Conservation (phyloP, 2,329 filamentous ascomycete genomes). For the Ophiostoma populinum region DNA sequence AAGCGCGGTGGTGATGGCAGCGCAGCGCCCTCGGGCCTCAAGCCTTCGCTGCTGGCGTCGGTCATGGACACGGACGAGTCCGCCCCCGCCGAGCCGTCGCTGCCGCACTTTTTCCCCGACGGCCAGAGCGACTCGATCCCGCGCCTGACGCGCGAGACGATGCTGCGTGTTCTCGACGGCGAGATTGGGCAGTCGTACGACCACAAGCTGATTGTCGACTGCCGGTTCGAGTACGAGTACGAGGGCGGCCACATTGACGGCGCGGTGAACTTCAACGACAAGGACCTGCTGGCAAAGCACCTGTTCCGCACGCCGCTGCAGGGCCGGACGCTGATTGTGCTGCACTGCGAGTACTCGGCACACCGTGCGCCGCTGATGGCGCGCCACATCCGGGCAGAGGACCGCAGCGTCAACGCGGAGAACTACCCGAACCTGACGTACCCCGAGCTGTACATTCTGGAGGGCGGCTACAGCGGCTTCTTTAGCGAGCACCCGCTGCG, state of each 20-base stretch:
- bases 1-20: conserved; percentile 43
- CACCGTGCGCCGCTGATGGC: conserved; percentile 95
- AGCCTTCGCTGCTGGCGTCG: conserved; percentile 45
- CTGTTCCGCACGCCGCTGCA: conserved; percentile 55
- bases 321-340: conserved; percentile 65
- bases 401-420: conserved; percentile 71
- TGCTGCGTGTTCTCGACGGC: conserved; percentile 77
- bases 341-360: conserved; percentile 97
- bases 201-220: conserved; percentile 79
- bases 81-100: conserved; percentile 42
- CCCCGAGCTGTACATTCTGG: conserved; percentile 90
- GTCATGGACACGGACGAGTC: conserved; percentile 69
- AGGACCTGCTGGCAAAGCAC: conserved; percentile 64
- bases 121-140: conserved; percentile 75
- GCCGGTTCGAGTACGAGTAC: conserved; percentile 97
- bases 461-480: conserved; percentile 91
- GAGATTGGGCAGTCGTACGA: conserved; percentile 62
- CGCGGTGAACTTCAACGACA: conserved; percentile 93
- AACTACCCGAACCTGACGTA: conserved; percentile 82
- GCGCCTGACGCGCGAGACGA: conserved; percentile 64
- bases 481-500: conserved; percentile 61
- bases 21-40: conserved; percentile 22
- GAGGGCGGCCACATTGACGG: conserved; percentile 88
- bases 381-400: conserved; percentile 75
- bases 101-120: conserved; percentile 72